Evolutionary conservation across 768 basidiomycete species (phyloP).

Genomic region (Termitomyces sp.): DNA sequence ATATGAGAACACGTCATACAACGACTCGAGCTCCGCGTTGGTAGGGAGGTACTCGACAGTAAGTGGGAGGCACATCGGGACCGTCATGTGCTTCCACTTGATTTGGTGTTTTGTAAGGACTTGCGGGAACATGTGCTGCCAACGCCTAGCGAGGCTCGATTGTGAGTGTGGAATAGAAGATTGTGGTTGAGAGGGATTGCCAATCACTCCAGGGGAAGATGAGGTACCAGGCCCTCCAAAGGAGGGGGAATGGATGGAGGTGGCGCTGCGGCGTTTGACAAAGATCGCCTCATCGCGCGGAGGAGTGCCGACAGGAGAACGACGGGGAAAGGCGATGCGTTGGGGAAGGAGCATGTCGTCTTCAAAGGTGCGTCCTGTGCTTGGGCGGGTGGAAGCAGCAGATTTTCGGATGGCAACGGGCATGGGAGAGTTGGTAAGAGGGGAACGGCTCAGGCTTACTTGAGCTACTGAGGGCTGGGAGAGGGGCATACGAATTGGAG

Average conservation of each 20-base stretch:
- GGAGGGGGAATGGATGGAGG: conserved; percentile 30
- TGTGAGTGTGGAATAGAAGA: conserved; percentile 54
- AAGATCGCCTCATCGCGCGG: conserved; percentile 60
- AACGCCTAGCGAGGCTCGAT: conserved; percentile 74
- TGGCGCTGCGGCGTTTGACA: conserved; percentile 49
- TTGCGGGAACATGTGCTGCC: conserved; percentile 82
- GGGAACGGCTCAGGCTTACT: conserved; percentile 25
- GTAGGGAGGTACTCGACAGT: conserved; percentile 88
- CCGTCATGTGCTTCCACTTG: conserved; percentile 87
- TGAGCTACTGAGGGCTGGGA: conserved; percentile 30
- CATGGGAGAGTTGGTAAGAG: conserved; percentile 29
- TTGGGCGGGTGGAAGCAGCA: conserved; percentile 31
- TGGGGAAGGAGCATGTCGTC: conserved; percentile 47
- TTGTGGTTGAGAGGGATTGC: conserved; percentile 66
- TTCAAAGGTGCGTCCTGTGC: conserved; percentile 47
- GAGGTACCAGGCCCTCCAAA: conserved; percentile 26
- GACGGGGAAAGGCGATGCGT: conserved; percentile 41
- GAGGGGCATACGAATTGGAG: conserved; percentile 28
- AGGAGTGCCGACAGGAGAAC: conserved; percentile 64
- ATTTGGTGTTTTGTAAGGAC: conserved; percentile 75
- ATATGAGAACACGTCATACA: conserved; percentile 81
- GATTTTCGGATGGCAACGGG: conserved; percentile 39
- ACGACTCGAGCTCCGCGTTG: conserved; percentile 62
- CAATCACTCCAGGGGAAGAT: conserved; percentile 40
- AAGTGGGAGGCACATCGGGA: conserved; percentile 84